Conservation (phyloP, 371 early-diverging fungal species). For the Smittium culicis region DNA sequence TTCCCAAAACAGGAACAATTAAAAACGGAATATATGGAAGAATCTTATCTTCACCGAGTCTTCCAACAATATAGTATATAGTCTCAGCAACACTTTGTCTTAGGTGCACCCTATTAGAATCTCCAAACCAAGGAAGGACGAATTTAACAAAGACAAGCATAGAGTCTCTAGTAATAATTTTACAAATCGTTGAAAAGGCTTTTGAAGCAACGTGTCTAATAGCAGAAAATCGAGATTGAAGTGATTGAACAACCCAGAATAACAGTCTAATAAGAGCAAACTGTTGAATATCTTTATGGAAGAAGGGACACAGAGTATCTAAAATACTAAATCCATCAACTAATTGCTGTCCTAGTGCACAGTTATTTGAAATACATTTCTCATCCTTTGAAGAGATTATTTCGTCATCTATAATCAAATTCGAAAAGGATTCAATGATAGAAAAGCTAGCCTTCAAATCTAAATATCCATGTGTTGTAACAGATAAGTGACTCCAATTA, state of each 20-base stretch:
- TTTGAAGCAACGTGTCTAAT: constrained; percentile 68
- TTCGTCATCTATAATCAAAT: background rate
- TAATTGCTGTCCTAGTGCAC: constrained; percentile 45
- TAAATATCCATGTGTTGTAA: background rate
- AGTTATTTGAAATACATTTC: constrained; percentile 4
- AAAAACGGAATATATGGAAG: constrained; percentile 90
- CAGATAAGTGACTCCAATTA: background rate
- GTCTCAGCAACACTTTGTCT: constrained; percentile 84
- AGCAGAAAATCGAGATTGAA: constrained; percentile 56
- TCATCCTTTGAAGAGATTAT: constrained; percentile 12
- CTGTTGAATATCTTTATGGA: constrained; percentile 36
- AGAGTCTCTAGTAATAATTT: constrained; percentile 47
- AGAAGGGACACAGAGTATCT: constrained; percentile 46
- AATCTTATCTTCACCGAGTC: constrained; percentile 43
- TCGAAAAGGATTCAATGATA: background rate
- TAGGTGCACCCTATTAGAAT: constrained; percentile 44
- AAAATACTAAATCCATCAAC: constrained; percentile 66
- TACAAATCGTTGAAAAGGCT: constrained; percentile 57
- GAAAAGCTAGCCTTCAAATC: background rate
- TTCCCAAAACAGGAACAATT: constrained; percentile 88
- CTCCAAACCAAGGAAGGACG: constrained; percentile 65
- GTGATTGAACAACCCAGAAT: constrained; percentile 39
- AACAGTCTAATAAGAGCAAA: constrained; percentile 44
- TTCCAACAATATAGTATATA: constrained; percentile 47
- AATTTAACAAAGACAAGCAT: constrained; percentile 67